Conservation (phyloP, 495 filamentous ascomycete genomes). For the Neurospora africana region DNA sequence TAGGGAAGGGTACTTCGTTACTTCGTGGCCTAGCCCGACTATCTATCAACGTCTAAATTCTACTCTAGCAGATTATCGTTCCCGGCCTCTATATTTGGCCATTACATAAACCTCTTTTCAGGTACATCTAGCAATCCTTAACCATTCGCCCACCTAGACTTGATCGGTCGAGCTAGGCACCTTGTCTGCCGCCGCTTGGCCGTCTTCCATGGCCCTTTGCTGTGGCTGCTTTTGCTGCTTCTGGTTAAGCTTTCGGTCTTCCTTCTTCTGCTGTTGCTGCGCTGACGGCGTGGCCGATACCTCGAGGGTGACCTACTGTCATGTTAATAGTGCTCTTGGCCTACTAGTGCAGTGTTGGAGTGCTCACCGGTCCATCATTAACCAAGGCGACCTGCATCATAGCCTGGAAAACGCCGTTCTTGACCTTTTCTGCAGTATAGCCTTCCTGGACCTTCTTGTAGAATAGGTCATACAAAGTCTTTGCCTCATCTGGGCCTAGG, state of each 20-base stretch:
- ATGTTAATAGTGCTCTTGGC: conserved; percentile 2
- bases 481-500: conserved; percentile 64
- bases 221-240: neutral
- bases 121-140: neutral
- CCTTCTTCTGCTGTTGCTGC: neutral
- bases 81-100: neutral
- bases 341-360: neutral
- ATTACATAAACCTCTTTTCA: neutral
- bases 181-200: neutral
- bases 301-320: conserved; percentile 25
- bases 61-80: neutral
- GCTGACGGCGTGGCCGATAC: conserved; percentile 15
- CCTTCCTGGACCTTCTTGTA: conserved; percentile 60
- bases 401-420: conserved; percentile 91
- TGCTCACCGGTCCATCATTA: conserved; percentile 86
- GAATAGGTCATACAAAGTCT: conserved; percentile 72
- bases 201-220: neutral
- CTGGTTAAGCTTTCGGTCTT: neutral
- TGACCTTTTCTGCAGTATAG: conserved; percentile 68
- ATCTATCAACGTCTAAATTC: neutral
- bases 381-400: conserved; percentile 97
- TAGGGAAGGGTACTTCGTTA: neutral
- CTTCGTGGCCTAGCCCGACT: too few species aligned
- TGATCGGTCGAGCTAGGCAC: neutral
- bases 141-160: neutral